Evolutionary conservation across 2,329 filamentous ascomycete species (phyloP), one percentile per base, ranked within the genome.

Genomic region (Thyridium curvatum): DNA sequence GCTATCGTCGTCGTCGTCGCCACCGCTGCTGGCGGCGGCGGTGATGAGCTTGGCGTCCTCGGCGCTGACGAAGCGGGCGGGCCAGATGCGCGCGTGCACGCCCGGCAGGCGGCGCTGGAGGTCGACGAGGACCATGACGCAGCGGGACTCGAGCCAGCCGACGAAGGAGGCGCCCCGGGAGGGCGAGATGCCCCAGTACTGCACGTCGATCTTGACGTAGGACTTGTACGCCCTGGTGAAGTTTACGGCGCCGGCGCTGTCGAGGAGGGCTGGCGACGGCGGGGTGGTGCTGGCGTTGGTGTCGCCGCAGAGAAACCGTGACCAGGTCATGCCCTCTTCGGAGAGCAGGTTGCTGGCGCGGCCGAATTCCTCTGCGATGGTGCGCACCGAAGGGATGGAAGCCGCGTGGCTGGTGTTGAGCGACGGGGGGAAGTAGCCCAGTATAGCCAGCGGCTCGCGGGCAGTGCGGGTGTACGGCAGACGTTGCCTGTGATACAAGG

Each of bases 131-230:
- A 84, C 59, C 41, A 66, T 60, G 2, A 77, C 65, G 39, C 72
- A 78, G 39, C 74, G 68, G 8, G 76, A 80, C 49, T 84, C 79
- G 3, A 84, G 55, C 79, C 79, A 84, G 10, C 76, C 75, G 0
- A 83, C 60, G 35, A 82, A 69, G 12, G 65, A 61, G 15, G 69
- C 72, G 1, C 77, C 74, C 39, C 71, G 75, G 1, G 66, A 59
- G 2, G 68, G 58, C 3, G 76, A 77, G 7, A 70, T 58, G 2
- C 78, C 79, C 81, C 81, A 85, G 55, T 80, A 84, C 34, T 80
- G 76, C 1, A 77, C 66, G 41, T 81, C 73, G 37, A 85, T 69
- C 48, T 73, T 76, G 41, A 79, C 57, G 49, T 79, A 85, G 38
- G 61, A 72, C 39, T 63, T 68, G 52, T 74, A 76, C 1, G 59